Evolutionary conservation across 1,284 basidiomycete species (phyloP), one percentile per base, ranked within the genome.

Genomic region (Polyporus tsugae): DNA sequence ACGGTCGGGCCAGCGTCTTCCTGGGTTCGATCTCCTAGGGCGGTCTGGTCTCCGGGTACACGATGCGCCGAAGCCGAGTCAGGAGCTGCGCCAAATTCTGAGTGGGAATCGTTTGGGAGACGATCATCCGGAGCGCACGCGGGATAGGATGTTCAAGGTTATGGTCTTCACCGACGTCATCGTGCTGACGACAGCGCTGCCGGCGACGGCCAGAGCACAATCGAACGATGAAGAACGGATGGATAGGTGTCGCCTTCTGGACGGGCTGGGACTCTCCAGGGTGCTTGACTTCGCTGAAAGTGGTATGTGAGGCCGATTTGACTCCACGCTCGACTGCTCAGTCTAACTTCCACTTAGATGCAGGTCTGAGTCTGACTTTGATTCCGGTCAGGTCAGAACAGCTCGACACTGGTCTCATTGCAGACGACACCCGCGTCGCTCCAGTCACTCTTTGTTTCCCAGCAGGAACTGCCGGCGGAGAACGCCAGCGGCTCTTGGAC

Each of bases 141-240:
- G 60, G 35, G n/a, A 38, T 42, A 67, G 33, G 44, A 59, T 62
- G 19, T 60, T 83, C 1, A 82, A 86, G 74, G 80, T 82, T 38
- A 83, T 88, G 71, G 80, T 89, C 25, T 89, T 90, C 75, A 84
- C 83, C 19, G 87, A 89, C 74, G 63, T 89, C 42, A 76, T 88
- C 38, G 70, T 88, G 6, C 73, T 89, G 15, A 60, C 58, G 5
- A 41, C 38, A 17, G 83, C 83, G 5, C 72, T 75, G 6, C 77
- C 53, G 33, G 58, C 44, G 33, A 52, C 53, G n/a, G 46, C 35
- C 17, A 35, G 33, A 35, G 41, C 25, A 83, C 85, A 19, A 79
- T 79, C 36, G 78, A 44, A 59, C 78, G 11, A 59, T 78, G 11
- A 73, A 68, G 53, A 80, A 75, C 64, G 60, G 53, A 65, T 63